phyloP scores from a whole-genome alignment of 805 yeast genomes.

The Yamadazyma sp. region DNA sequence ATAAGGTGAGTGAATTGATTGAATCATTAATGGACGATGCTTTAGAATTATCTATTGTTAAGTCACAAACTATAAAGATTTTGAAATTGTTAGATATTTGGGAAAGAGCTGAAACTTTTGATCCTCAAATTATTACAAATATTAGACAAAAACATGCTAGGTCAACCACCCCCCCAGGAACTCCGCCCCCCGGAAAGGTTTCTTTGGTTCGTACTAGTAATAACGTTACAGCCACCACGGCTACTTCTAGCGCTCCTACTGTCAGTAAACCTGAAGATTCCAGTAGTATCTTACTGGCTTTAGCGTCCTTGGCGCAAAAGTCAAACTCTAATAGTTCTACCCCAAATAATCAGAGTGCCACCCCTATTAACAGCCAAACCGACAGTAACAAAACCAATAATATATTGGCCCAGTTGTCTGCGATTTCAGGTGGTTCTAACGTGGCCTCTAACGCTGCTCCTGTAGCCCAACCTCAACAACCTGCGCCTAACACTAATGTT shows the following conservation, averaged over 20 bases:
- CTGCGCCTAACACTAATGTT: constrained; percentile 29
- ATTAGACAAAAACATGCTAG: constrained; percentile 61
- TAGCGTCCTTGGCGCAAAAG: constrained; percentile 59
- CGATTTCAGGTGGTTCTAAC: constrained; percentile 29
- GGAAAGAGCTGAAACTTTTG: constrained; percentile 82
- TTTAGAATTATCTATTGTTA: constrained; percentile 47
- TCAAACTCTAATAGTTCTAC: constrained; percentile 34
- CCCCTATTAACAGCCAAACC: constrained; percentile 18
- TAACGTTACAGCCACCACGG: constrained; percentile 12
- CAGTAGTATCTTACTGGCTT: constrained; percentile 65
- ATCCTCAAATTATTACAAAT: constrained; percentile 50
- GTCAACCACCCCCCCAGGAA: constrained; percentile 69
- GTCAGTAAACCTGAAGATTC: constrained; percentile 44
- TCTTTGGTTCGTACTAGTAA: neutral
- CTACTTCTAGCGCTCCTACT: constrained; percentile 3
- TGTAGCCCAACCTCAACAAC: constrained; percentile 11
- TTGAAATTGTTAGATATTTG: constrained; percentile 87
- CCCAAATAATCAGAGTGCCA: constrained; percentile 19
- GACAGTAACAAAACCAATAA: constrained; percentile 29
- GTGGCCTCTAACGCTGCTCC: constrained; percentile 20
- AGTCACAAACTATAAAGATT: constrained; percentile 68
- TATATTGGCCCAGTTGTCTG: constrained; percentile 45
- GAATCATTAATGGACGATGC: constrained; percentile 65
- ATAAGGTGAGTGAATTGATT: constrained; percentile 61
- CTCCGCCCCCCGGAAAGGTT: constrained; percentile 43